Evolutionary conservation across 179 eudicot species (phyloP).

Genomic region (Spinacia oleracea): DNA sequence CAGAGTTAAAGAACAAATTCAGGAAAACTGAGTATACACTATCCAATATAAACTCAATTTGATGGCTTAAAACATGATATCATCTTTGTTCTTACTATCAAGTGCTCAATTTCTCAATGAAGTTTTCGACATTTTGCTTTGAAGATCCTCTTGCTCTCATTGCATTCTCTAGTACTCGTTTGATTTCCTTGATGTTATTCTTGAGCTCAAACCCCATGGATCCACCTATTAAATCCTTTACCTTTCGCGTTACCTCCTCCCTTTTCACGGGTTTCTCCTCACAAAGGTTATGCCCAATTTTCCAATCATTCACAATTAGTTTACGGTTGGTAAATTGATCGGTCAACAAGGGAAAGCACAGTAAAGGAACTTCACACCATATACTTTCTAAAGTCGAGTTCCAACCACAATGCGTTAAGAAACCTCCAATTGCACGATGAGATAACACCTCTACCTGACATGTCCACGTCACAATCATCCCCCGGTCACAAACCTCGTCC

Average conservation of each 20-base stretch:
- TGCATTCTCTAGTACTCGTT: slow-evolving; percentile 38
- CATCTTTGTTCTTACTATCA: background rate
- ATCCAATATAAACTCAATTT: too few species aligned
- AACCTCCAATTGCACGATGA: slow-evolving; percentile 40
- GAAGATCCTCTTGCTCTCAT: slow-evolving; percentile 41
- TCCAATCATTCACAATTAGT: slow-evolving; percentile 44
- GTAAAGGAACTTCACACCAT: slow-evolving; percentile 41
- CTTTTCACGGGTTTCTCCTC: slow-evolving; percentile 28
- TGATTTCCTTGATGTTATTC: slow-evolving; percentile 34
- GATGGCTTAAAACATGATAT: too few species aligned
- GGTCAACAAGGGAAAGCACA: slow-evolving; percentile 38
- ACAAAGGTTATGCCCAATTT: slow-evolving; percentile 45
- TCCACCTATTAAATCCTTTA: slow-evolving; percentile 36
- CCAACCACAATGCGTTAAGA: slow-evolving; percentile 47
- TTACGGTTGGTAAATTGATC: slow-evolving; percentile 46
- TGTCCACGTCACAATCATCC: slow-evolving; percentile 39
- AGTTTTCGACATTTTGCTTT: slow-evolving; percentile 26
- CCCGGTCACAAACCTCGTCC: slow-evolving; percentile 34
- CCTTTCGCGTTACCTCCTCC: slow-evolving; percentile 41
- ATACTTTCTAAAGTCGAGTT: slow-evolving; percentile 41
- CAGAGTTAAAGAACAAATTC: too few species aligned
- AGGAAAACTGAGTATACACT: too few species aligned
- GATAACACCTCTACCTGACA: slow-evolving; percentile 32
- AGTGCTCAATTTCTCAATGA: slow-evolving; percentile 17
- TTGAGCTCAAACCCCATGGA: slow-evolving; percentile 26